These are phyloP conservation scores for Aspergillus ustus DNA, from an alignment of 2,329 filamentous ascomycete genomes.

Conservation along the genomic window DNA sequence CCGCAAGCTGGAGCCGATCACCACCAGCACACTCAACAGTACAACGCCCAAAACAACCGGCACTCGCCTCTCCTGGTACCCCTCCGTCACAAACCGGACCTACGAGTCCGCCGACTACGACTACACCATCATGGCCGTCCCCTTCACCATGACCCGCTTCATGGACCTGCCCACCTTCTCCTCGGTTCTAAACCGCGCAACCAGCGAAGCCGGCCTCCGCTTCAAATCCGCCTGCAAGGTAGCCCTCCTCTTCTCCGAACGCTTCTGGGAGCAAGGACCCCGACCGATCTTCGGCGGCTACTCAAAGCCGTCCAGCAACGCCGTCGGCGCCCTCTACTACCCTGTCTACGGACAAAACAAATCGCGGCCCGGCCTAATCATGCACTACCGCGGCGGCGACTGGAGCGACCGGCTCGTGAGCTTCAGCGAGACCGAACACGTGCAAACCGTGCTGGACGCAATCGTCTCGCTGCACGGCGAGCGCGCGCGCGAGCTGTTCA, in stretches of 20 bases:
- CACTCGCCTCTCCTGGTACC: constrained; percentile 31
- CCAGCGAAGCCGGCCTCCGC: constrained; percentile 29
- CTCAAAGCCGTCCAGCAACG: constrained; percentile 28
- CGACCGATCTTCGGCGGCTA: constrained; percentile 35
- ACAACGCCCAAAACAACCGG: constrained; percentile 18
- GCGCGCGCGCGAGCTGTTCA: constrained; percentile 33
- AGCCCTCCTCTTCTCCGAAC: constrained; percentile 35
- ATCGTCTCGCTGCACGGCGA: constrained; percentile 36
- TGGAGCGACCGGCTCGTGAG: constrained; percentile 36
- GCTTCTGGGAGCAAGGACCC: constrained; percentile 39
- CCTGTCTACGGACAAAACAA: constrained; percentile 38
- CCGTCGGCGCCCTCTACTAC: constrained; percentile 38
- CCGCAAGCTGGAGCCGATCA: constrained; percentile 21
- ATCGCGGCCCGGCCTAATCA: constrained; percentile 37
- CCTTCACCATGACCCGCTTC: constrained; percentile 44
- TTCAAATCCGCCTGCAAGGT: constrained; percentile 42
- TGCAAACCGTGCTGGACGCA: constrained; percentile 33
- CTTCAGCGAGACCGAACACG: constrained; percentile 34
- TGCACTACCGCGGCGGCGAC: constrained; percentile 37
- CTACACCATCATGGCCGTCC: constrained; percentile 45
- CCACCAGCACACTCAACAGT: constrained; percentile 18
- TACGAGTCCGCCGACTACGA: constrained; percentile 40
- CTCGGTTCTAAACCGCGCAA: constrained; percentile 28
- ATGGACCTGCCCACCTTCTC: constrained; percentile 45
- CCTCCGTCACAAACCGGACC: constrained; percentile 28